These are phyloP conservation scores for Paecilomyces formosus DNA, from an alignment of 2,329 filamentous ascomycete species.

Conservation along the genomic window DNA sequence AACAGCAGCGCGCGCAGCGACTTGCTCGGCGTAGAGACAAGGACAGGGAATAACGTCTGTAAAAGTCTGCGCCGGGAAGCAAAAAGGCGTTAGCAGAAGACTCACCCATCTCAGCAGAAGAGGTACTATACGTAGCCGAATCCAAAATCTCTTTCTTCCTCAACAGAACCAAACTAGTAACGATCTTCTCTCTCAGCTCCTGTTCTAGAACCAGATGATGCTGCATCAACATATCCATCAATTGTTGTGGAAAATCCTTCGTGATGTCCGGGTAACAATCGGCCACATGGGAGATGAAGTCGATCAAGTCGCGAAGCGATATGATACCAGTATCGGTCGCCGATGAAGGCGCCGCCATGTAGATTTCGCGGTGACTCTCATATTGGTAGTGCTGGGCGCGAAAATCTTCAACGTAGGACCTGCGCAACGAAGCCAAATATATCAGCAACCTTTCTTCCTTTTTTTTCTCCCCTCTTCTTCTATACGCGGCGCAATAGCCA, in stretches of 20 bases:
- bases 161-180: slow-evolving; percentile 79
- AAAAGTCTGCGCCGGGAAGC: slow-evolving; percentile 47
- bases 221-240: slow-evolving; percentile 70
- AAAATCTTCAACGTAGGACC: slow-evolving; percentile 86
- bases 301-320: slow-evolving; percentile 82
- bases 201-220: slow-evolving; percentile 78
- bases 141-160: slow-evolving; percentile 89
- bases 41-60: slow-evolving; percentile 87
- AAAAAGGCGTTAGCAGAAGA: background rate
- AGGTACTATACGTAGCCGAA: slow-evolving; percentile 52
- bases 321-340: slow-evolving; percentile 71
- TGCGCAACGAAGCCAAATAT: slow-evolving; percentile 23
- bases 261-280: slow-evolving; percentile 86
- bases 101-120: background rate
- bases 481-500: no score
- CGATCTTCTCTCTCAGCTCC: slow-evolving; percentile 88
- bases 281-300: slow-evolving; percentile 87
- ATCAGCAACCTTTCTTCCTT: background rate
- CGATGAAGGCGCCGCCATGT: slow-evolving; percentile 72
- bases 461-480: background rate
- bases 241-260: slow-evolving; percentile 65
- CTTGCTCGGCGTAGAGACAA: slow-evolving; percentile 89
- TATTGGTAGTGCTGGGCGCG: slow-evolving; percentile 84
- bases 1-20: slow-evolving; percentile 75
- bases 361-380: slow-evolving; percentile 83